A percentile compares a stretch with the other conserved stretches of the same genome.
Evolutionary conservation across 495 filamentous ascomycete genomes (phyloP).

Genomic region (Cercophora newfieldiana): DNA sequence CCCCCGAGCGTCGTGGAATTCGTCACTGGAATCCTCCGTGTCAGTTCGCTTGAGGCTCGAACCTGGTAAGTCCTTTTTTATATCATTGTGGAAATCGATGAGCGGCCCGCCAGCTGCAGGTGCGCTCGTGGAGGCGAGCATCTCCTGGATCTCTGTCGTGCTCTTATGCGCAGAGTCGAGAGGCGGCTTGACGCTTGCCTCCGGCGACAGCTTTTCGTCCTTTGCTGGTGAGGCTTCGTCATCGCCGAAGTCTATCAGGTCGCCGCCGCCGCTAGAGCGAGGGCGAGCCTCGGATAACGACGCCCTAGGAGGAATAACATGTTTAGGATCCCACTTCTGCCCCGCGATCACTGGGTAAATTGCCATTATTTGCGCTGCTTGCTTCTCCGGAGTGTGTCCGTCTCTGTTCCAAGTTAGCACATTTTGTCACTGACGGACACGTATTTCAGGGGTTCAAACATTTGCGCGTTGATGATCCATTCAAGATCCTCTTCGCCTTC

Average conservation of each 20-base stretch:
- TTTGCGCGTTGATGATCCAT: slow-evolving; percentile 87
- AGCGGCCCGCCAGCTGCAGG: slow-evolving; percentile 38
- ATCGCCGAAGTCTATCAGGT: slow-evolving; percentile 52
- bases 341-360: slow-evolving; percentile 84
- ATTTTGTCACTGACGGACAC: slow-evolving; percentile 28
- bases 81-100: slow-evolving; percentile 53
- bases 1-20: slow-evolving; percentile 36
- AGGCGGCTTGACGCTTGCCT: slow-evolving; percentile 10
- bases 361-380: slow-evolving; percentile 79
- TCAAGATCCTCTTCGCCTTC: slow-evolving; percentile 88
- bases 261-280: slow-evolving; percentile 17
- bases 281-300: slow-evolving; percentile 21
- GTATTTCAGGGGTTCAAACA: slow-evolving; percentile 57
- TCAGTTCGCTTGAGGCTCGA: slow-evolving; percentile 23
- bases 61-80: slow-evolving; percentile 45
- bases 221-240: slow-evolving; percentile 20
- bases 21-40: slow-evolving; percentile 33
- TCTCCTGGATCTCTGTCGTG: slow-evolving; percentile 41
- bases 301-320: slow-evolving; percentile 39
- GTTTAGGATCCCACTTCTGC: slow-evolving; percentile 51
- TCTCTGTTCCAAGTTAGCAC: too few relatives aligned
- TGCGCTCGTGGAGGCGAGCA: slow-evolving; percentile 44
- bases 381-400: slow-evolving; percentile 65
- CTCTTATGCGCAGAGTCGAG: slow-evolving; percentile 29
- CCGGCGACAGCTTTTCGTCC: not conserved